A percentile compares a stretch with the other conserved stretches of the same genome.
Evolutionary conservation across 192 early-diverging fungal genomes (phyloP).

Genomic region (Pilaira anomala): DNA sequence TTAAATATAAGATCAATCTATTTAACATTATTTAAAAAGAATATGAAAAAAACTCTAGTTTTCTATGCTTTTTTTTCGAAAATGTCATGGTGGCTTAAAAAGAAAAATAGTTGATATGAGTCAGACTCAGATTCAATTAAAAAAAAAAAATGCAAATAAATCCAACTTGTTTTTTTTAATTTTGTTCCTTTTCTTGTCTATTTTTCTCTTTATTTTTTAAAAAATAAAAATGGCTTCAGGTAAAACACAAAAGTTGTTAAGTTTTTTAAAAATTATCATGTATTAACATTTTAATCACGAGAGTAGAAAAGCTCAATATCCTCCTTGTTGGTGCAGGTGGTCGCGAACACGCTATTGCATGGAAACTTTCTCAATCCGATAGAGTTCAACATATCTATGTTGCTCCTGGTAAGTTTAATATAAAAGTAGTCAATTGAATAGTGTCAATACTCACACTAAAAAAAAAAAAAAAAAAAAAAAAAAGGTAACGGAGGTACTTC

Average conservation of each 20-base stretch:
- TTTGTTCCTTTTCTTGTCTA: too few species aligned
- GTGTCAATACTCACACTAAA: not conserved
- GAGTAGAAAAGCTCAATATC: conserved; percentile 58
- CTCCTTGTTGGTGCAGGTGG: conserved; percentile 93
- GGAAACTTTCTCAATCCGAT: conserved; percentile 79
- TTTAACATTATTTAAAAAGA: too few species aligned
- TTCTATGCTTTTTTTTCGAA: too few species aligned
- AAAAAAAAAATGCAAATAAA: not conserved
- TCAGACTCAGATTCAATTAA: not conserved
- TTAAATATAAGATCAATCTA: too few species aligned
- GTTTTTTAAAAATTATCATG: too few species aligned
- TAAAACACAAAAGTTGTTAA: not conserved
- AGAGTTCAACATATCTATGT: conserved; percentile 83
- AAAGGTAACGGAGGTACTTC: conserved; percentile 94
- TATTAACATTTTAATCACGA: too few species aligned
- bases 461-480: not conserved
- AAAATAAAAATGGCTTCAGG: conserved; percentile 7
- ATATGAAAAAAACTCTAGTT: too few species aligned
- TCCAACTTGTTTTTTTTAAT: not conserved
- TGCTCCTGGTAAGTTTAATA: conserved; percentile 71
- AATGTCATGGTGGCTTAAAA: too few species aligned
- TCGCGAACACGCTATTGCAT: conserved; percentile 94
- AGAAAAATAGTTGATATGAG: too few species aligned
- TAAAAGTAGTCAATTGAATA: not conserved
- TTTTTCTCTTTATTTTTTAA: too few species aligned